Conservation (phyloP, 352 stramenopile species). For the Phytophthora crassamura region DNA sequence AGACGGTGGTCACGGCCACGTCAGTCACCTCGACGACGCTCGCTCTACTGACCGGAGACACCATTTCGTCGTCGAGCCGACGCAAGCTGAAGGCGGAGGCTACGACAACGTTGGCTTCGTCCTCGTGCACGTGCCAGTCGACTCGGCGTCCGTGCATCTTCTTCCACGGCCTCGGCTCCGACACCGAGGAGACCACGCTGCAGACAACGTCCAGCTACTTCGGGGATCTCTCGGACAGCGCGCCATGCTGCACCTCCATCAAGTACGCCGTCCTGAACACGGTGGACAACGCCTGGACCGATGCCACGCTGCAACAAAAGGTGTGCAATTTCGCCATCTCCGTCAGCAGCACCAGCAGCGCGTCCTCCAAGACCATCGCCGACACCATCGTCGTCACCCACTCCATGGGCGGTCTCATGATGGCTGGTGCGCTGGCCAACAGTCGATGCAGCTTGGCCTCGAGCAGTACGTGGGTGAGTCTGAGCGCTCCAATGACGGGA, state of each 20-base stretch:
- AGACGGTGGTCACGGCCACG: slow-evolving; percentile 19
- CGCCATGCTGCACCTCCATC: slow-evolving; percentile 44
- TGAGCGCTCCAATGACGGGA: slow-evolving; percentile 46
- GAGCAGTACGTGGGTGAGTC: slow-evolving; percentile 38
- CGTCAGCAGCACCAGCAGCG: slow-evolving; percentile 29
- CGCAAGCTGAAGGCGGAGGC: slow-evolving; percentile 20
- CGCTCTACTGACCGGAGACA: slow-evolving; percentile 20
- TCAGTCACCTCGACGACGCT: slow-evolving; percentile 18
- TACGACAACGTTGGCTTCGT: slow-evolving; percentile 18
- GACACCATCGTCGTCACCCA: slow-evolving; percentile 47
- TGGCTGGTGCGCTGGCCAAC: slow-evolving; percentile 41
- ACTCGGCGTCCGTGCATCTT: slow-evolving; percentile 43
- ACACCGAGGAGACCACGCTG: slow-evolving; percentile 22
- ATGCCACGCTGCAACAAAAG: slow-evolving; percentile 36
- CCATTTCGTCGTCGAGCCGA: slow-evolving; percentile 4
- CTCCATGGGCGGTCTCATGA: slow-evolving; percentile 50
- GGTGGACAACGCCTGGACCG: slow-evolving; percentile 31
- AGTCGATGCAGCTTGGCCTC: slow-evolving; percentile 46
- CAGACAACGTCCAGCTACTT: slow-evolving; percentile 36
- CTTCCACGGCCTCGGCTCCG: slow-evolving; percentile 37
- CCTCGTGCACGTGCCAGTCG: slow-evolving; percentile 30
- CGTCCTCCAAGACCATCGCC: slow-evolving; percentile 26
- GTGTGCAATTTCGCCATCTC: slow-evolving; percentile 38
- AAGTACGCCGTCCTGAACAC: slow-evolving; percentile 45
- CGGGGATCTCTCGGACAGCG: slow-evolving; percentile 32